Conservation (phyloP, 352 stramenopile species). For the Phytophthora citrophthora region DNA sequence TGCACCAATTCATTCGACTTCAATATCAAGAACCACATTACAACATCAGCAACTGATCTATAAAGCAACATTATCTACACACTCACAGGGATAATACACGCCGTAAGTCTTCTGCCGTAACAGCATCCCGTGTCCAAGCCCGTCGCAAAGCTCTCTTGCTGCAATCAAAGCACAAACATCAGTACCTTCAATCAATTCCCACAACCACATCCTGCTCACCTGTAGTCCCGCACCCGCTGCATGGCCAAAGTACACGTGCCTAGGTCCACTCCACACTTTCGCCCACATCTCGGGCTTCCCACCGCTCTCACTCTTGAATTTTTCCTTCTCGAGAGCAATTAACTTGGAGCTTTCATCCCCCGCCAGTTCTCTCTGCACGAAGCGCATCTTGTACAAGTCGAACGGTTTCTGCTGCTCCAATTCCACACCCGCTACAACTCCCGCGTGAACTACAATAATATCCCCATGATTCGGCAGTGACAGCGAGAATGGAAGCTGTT, state of each 20-base stretch:
- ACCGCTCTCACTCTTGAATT: slow-evolving; percentile 28
- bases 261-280: slow-evolving; percentile 76
- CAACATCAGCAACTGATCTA: slow-evolving; percentile 9
- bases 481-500: slow-evolving; percentile 82
- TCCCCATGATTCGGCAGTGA: slow-evolving; percentile 60
- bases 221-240: slow-evolving; percentile 87
- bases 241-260: slow-evolving; percentile 93
- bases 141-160: slow-evolving; percentile 89
- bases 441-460: slow-evolving; percentile 77
- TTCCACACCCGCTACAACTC: slow-evolving; percentile 58
- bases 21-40: slow-evolving; percentile 1
- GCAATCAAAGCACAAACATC: slow-evolving; percentile 1
- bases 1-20: slow-evolving; percentile 46
- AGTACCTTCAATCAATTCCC: not conserved
- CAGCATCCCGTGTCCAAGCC: slow-evolving; percentile 93
- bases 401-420: slow-evolving; percentile 86
- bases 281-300: slow-evolving; percentile 65
- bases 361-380: slow-evolving; percentile 47
- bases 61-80: not conserved
- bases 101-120: slow-evolving; percentile 89
- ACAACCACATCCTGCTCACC: slow-evolving; percentile 27
- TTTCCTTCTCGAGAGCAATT: slow-evolving; percentile 42
- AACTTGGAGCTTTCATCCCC: slow-evolving; percentile 30
- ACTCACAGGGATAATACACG: slow-evolving; percentile 85
- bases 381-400: slow-evolving; percentile 95